Evolutionary conservation across 2,329 filamentous ascomycete genomes (phyloP).

Genomic region (Samsoniella hepiali): DNA sequence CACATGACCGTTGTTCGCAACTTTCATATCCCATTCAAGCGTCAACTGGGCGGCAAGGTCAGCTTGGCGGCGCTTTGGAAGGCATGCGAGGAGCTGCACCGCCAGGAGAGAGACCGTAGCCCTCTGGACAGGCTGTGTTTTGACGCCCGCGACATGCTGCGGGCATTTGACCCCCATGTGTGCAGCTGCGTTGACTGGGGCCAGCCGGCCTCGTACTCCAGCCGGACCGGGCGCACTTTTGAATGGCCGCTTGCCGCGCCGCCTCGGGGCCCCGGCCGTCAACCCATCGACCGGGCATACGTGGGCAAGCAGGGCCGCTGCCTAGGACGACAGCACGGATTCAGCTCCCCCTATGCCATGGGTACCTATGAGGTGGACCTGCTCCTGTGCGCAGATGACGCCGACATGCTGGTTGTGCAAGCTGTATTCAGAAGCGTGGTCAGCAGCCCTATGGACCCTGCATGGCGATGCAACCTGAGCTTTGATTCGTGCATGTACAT

Average conservation of each 20-base stretch:
- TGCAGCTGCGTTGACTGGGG: slow-evolving; percentile 19
- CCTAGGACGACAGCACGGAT: not conserved
- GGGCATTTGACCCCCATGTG: slow-evolving; percentile 16
- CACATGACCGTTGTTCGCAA: not conserved
- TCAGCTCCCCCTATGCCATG: not conserved
- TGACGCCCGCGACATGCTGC: slow-evolving; percentile 13
- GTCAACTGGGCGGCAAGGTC: not conserved
- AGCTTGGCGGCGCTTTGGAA: too few relatives aligned
- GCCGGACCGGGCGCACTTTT: not conserved
- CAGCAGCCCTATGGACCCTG: not conserved
- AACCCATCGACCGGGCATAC: not conserved
- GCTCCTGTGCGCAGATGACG: not conserved
- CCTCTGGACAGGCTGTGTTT: not conserved
- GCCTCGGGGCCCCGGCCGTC: not conserved
- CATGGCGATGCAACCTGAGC: not conserved
- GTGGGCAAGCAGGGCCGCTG: slow-evolving; percentile 5
- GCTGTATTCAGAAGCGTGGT: not conserved
- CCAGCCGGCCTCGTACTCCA: not conserved
- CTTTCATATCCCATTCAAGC: not conserved
- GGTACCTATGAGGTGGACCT: slow-evolving; percentile 1
- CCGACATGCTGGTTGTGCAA: not conserved
- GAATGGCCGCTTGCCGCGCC: not conserved
- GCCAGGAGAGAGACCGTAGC: not conserved
- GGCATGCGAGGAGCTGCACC: not conserved
- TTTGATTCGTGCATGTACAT: not conserved